Conservation (phyloP, 2,329 filamentous ascomycete species). For the Fusarium chlamydosporum region DNA sequence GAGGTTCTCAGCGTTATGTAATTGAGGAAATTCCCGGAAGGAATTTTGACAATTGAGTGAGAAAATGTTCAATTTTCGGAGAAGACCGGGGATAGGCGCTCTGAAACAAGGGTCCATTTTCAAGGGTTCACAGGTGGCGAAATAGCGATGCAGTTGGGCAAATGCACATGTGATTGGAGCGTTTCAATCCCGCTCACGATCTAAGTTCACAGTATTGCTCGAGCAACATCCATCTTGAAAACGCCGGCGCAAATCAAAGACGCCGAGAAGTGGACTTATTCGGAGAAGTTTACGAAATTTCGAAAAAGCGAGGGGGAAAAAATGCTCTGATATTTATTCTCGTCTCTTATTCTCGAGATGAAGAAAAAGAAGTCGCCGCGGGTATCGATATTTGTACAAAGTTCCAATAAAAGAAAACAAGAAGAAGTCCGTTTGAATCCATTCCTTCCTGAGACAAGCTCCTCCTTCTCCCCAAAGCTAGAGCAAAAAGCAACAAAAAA, state of each 20-base stretch:
- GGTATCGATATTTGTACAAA: constrained; percentile 44
- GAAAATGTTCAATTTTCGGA: constrained; percentile 19
- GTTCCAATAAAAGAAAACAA: background rate
- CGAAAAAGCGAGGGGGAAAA: background rate
- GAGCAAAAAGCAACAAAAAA: constrained; percentile 20
- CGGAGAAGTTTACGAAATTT: background rate
- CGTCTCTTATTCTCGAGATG: constrained; percentile 17
- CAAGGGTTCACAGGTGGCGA: constrained; percentile 13
- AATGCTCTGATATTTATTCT: constrained; percentile 25
- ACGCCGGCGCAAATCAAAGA: constrained; percentile 10
- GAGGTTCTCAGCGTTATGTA: constrained; percentile 33
- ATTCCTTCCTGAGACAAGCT: constrained; percentile 29
- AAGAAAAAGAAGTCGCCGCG: constrained; percentile 34
- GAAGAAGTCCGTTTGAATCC: constrained; percentile 17
- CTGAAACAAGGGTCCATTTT: constrained; percentile 34
- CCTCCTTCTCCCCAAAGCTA: constrained; percentile 8
- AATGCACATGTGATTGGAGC: constrained; percentile 27
- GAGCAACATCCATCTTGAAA: background rate
- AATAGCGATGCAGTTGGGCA: constrained; percentile 1
- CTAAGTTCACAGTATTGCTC: background rate
- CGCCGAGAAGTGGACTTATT: constrained; percentile 23
- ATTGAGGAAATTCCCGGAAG: constrained; percentile 47
- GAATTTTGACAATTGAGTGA: no score
- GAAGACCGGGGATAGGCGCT: constrained; percentile 23
- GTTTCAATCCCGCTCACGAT: constrained; percentile 12